These are phyloP conservation scores for Ambrosia hybrid DNA, from an alignment of 140 eudicot genomes.

Conservation along the genomic window DNA sequence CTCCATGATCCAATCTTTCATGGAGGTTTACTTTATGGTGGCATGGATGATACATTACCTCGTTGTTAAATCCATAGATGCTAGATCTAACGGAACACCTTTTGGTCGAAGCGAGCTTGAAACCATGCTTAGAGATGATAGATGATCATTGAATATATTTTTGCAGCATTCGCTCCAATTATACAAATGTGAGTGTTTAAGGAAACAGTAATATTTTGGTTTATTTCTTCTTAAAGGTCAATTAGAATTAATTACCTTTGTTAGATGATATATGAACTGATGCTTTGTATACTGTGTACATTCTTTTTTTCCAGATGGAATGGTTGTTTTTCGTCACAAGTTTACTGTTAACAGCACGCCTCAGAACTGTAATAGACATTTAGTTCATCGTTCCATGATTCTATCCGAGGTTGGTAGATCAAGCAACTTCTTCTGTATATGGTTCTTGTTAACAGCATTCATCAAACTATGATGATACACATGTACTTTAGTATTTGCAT, in stretches of 20 bases:
- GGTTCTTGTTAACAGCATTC: background rate
- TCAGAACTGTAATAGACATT: background rate
- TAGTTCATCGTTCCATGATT: constrained; percentile 10
- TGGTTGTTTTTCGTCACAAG: constrained; percentile 1
- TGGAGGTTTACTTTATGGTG: constrained; percentile 86
- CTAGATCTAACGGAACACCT: constrained; percentile 49
- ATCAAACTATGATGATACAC: background rate
- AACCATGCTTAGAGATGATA: constrained; percentile 49
- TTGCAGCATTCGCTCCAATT: constrained; percentile 16
- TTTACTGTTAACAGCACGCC: constrained; percentile 12
- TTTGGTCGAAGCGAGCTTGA: constrained; percentile 82
- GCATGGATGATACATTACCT: constrained; percentile 81
- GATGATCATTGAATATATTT: constrained; percentile 35
- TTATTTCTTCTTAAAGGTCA: constrained; percentile 23
- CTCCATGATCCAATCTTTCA: constrained; percentile 49
- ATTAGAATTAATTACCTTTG: constrained; percentile 38
- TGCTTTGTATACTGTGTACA: constrained; percentile 51
- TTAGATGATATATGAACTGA: constrained; percentile 43
- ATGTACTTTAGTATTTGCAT: background rate
- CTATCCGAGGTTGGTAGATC: constrained; percentile 2
- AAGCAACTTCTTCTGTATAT: background rate
- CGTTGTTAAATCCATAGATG: constrained; percentile 67
- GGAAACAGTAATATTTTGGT: constrained; percentile 37
- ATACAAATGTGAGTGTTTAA: constrained; percentile 23
- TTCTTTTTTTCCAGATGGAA: constrained; percentile 17